Percentiles rank a stretch among this genome's conserved stretches.
Conservation (phyloP, 306 rosid species). For the Prunus mongolica region DNA sequence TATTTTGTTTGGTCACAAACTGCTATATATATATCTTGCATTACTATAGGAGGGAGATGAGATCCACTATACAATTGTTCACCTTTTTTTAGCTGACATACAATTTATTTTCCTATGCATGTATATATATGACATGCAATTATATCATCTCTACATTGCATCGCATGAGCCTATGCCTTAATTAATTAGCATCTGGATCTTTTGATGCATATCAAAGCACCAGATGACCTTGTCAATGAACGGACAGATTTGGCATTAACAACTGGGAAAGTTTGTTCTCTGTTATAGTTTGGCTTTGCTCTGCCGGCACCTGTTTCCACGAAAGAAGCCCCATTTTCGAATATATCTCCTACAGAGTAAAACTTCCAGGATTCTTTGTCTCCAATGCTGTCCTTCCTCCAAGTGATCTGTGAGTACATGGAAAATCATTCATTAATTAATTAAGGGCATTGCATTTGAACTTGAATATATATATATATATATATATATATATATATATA, state of each 20-base stretch:
- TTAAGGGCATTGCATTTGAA: not conserved
- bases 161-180: not conserved
- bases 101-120: too few species aligned
- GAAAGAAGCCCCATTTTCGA: conserved; percentile 44
- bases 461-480: not conserved
- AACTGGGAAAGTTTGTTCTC: conserved; percentile 25
- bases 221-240: conserved; percentile 28
- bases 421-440: not conserved
- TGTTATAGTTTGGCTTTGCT: conserved; percentile 27
- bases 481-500: not conserved
- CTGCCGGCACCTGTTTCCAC: conserved; percentile 10
- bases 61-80: too few species aligned
- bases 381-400: conserved; percentile 1
- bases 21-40: too few species aligned
- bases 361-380: conserved; percentile 16
- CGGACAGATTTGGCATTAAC: conserved; percentile 27
- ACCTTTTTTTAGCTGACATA: too few species aligned
- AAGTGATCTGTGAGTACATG: not conserved
- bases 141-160: too few species aligned
- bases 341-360: conserved; percentile 30
- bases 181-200: conserved; percentile 17
- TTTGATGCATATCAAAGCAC: conserved; percentile 33
- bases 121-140: too few species aligned
- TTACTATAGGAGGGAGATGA: too few species aligned
- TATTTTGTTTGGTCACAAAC: too few species aligned